These are phyloP conservation scores for Diatrype stigma DNA, from an alignment of 2,329 filamentous ascomycete species.

Conservation along the genomic window DNA sequence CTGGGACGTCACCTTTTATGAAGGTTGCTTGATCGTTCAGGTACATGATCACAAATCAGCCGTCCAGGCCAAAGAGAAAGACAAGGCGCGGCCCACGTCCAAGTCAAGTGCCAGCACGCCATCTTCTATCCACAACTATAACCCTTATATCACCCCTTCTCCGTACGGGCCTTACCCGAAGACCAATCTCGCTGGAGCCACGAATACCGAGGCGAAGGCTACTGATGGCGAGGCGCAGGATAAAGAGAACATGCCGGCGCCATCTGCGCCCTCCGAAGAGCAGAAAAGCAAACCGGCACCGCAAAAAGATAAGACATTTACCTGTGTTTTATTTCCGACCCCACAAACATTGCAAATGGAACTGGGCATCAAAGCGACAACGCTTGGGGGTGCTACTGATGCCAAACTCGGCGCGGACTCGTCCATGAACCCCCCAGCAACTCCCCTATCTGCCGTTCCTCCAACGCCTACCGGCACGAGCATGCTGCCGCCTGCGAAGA, in stretches of 20 bases:
- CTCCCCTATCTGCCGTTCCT: constrained; percentile 56
- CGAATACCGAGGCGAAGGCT: constrained; percentile 32
- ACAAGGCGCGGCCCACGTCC: constrained; percentile 48
- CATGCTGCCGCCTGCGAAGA: constrained; percentile 60
- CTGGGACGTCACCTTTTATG: constrained; percentile 76
- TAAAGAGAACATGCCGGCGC: constrained; percentile 56
- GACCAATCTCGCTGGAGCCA: constrained; percentile 31
- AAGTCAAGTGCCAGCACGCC: constrained; percentile 59
- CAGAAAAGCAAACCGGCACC: constrained; percentile 41
- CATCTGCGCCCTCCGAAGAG: constrained; percentile 42
- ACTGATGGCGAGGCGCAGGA: constrained; percentile 41
- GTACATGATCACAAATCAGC: constrained; percentile 80
- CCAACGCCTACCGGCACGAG: constrained; percentile 56
- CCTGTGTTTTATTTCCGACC: constrained; percentile 82
- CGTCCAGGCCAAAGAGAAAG: constrained; percentile 57
- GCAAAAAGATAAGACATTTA: constrained; percentile 63
- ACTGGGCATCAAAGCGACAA: constrained; percentile 69
- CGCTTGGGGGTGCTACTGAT: constrained; percentile 50
- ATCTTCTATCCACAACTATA: constrained; percentile 91
- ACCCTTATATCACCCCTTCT: constrained; percentile 84
- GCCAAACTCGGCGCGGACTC: constrained; percentile 23
- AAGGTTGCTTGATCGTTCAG: constrained; percentile 91
- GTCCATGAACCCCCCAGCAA: constrained; percentile 60
- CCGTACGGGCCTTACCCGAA: constrained; percentile 74
- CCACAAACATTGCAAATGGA: constrained; percentile 71